Evolutionary conservation across 345 rosid species (phyloP), one percentile per base, ranked within the genome.

Genomic region (Diplotaxis tenuifolia): DNA sequence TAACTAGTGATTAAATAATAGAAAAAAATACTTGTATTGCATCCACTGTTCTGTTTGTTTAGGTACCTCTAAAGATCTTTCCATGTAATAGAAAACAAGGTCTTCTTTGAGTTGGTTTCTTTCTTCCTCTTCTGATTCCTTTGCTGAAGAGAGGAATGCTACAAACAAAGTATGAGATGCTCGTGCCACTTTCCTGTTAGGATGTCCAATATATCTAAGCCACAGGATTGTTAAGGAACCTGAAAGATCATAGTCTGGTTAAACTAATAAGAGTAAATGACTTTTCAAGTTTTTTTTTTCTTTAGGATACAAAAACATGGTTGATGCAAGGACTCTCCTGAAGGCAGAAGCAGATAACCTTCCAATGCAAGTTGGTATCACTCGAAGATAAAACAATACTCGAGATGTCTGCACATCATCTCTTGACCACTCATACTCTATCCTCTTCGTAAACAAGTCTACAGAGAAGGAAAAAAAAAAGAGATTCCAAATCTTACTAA

Each of bases 301-400:
- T n/a, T n/a, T n/a, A 85, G 96, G 96, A 95, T 92, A 95, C 96
- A 95, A 75, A 84, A 90, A 95, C 93, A 92, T 86, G 34, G 88
- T 81, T 65, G 96, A 90, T 78, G 90, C 91, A 70, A 95, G 80
- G 38, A 82, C 87, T 54, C 84, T 83, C 65, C 96, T 81, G 63
- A 86, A 90, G 42, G 84, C 83, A 42, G 68, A 54, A 64, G 87
- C 82, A n/a, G 90, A 83, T 73, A 95, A 69, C 62, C 70, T 82
- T 60, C 84, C 97, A 21, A 92, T 78, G 82, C 88, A 92, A 65
- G 96, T 92, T 59, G 97, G 97, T 71, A 92, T 85, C 64, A 95
- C 89, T 18, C 96, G 88, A 80, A 92, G 72, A 77, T 84, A 95
- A 84, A 95, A 95, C 80, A 92, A 83, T 63, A 92, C 73, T 21